Evolutionary conservation across 148 eudicot genomes (phyloP).

Genomic region (Oxyria digyna): DNA sequence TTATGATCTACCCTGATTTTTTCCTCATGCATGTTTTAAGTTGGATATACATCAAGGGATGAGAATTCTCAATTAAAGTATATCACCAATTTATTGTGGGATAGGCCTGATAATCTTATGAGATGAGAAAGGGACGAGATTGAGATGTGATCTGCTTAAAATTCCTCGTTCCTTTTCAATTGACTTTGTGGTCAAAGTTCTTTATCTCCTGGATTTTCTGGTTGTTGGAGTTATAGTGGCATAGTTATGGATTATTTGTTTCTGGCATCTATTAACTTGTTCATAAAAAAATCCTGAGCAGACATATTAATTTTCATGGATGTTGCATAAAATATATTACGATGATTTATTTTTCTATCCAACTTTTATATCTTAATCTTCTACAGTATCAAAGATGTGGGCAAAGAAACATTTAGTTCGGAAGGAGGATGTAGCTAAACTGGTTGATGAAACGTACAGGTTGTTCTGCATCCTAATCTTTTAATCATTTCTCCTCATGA

Average conservation of each 20-base stretch:
- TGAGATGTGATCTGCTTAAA: not conserved
- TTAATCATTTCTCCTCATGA: not conserved
- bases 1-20: no score
- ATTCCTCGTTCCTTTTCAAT: not conserved
- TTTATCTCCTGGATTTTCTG: not conserved
- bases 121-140: not conserved
- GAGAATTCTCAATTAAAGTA: no score
- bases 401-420: conserved; percentile 59
- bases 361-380: conserved; percentile 11
- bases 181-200: not conserved
- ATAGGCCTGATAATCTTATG: not conserved
- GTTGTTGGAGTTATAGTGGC: not conserved
- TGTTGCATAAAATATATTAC: not conserved
- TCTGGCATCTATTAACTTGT: no score
- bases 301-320: not conserved
- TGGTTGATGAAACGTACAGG: conserved; percentile 93
- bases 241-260: not conserved
- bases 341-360: not conserved
- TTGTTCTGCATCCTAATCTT: conserved; percentile 10
- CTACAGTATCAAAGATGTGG: conserved; percentile 68
- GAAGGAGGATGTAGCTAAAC: conserved; percentile 73
- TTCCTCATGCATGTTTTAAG: no score
- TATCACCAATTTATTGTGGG: not conserved
- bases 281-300: not conserved
- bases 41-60: no score